Conservation (phyloP, 441 rosid species). For the Eugenia klotzschiana region DNA sequence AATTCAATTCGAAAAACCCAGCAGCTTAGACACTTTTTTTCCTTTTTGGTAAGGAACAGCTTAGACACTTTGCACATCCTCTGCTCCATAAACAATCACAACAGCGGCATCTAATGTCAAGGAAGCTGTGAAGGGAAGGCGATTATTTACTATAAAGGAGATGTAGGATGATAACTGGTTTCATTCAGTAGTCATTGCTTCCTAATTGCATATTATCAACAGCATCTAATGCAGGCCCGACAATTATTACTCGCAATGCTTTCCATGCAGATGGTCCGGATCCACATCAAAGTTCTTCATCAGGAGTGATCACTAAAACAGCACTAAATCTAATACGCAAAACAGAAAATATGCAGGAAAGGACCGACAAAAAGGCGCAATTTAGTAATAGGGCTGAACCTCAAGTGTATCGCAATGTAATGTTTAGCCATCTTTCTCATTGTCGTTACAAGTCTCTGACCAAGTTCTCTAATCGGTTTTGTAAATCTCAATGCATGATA, state of each 20-base stretch:
- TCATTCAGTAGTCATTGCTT: neutral
- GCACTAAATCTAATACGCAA: neutral
- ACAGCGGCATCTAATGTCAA: neutral
- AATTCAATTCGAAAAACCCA: neutral
- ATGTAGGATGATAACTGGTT: neutral
- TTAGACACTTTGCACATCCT: neutral
- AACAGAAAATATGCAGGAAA: conserved; percentile 1
- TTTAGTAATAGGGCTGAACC: conserved; percentile 20
- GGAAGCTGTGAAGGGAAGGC: neutral
- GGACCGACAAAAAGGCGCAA: neutral
- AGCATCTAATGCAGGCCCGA: neutral
- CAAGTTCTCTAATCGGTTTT: conserved; percentile 65
- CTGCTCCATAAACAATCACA: neutral
- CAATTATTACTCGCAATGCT: neutral
- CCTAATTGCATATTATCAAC: neutral
- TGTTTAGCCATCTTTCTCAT: conserved; percentile 70
- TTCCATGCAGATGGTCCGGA: neutral
- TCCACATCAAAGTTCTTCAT: neutral
- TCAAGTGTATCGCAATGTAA: conserved; percentile 78
- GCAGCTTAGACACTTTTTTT: neutral
- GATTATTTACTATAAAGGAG: neutral
- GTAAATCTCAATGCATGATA: conserved; percentile 84
- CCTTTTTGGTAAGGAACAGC: no score
- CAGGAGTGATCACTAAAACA: neutral
- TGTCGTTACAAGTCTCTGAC: conserved; percentile 57